Evolutionary conservation across 2,329 filamentous ascomycete species (phyloP).

Genomic region (Talaromyces sp.): DNA sequence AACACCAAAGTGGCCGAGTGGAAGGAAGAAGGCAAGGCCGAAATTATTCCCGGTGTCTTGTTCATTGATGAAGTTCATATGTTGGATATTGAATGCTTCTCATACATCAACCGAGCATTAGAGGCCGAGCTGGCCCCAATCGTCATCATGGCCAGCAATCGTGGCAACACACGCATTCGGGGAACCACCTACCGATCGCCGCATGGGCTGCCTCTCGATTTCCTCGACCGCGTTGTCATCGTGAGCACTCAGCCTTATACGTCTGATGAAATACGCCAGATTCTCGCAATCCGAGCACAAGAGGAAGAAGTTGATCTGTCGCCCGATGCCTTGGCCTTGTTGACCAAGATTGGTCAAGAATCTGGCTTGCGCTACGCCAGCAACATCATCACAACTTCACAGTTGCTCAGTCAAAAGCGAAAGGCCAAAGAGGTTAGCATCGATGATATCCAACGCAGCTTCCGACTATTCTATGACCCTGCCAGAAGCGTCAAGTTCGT

Average conservation of each 20-base stretch:
- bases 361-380: slow-evolving; percentile 91
- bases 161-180: slow-evolving; percentile 83
- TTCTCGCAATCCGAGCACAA: slow-evolving; percentile 83
- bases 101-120: slow-evolving; percentile 93
- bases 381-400: slow-evolving; percentile 92
- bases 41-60: slow-evolving; percentile 92
- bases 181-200: slow-evolving; percentile 91
- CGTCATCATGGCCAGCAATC: slow-evolving; percentile 98
- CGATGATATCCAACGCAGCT: slow-evolving; percentile 88
- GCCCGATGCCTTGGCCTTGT: slow-evolving; percentile 80
- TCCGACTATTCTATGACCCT: slow-evolving; percentile 89
- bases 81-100: slow-evolving; percentile 99
- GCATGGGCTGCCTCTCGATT: slow-evolving; percentile 90
- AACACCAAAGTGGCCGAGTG: slow-evolving; percentile 98
- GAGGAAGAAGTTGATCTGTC: slow-evolving; percentile 94
- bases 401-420: slow-evolving; percentile 80
- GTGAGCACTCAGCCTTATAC: slow-evolving; percentile 86
- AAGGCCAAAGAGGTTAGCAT: slow-evolving; percentile 77
- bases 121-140: slow-evolving; percentile 94
- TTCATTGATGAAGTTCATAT: slow-evolving; percentile 99
- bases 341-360: slow-evolving; percentile 94
- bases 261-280: slow-evolving; percentile 82
- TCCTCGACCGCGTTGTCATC: slow-evolving; percentile 92
- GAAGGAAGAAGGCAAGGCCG: slow-evolving; percentile 98
- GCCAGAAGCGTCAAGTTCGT: slow-evolving; percentile 86